A percentile compares a stretch with the other conserved stretches of the same genome.
Evolutionary conservation across 139 green algal species (phyloP).

Genomic region (Closterium sp.): DNA sequence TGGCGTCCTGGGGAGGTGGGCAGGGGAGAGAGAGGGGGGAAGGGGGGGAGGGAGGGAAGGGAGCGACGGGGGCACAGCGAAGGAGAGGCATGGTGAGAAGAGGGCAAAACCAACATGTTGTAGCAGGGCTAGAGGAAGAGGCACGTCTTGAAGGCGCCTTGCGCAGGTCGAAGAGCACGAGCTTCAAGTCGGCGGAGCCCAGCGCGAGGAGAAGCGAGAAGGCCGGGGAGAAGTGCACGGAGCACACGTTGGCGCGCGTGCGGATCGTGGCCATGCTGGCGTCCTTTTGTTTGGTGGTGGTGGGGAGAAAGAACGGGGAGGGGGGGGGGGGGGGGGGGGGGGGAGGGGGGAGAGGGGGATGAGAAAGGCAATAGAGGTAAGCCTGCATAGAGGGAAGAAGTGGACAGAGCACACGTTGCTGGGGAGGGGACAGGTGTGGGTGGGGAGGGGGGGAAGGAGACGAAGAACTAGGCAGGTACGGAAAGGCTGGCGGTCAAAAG

Average conservation of each 20-base stretch:
- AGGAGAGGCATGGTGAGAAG: neutral
- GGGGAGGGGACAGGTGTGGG: too few species aligned
- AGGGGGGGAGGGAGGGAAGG: neutral
- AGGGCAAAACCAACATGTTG: too few species aligned
- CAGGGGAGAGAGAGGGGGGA: neutral
- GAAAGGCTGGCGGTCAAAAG: neutral
- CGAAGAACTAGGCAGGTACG: neutral
- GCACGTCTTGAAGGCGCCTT: conserved; percentile 29
- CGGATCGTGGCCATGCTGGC: neutral
- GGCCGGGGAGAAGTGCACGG: conserved; percentile 68
- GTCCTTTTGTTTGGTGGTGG: neutral
- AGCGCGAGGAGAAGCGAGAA: conserved; percentile 71
- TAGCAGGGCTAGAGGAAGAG: conserved; percentile 56
- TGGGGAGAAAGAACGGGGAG: neutral
- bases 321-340: neutral
- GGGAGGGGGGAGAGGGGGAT: neutral
- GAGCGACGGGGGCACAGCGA: neutral
- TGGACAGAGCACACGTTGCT: too few species aligned
- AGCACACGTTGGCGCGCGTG: conserved; percentile 66
- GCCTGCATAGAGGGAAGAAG: too few species aligned
- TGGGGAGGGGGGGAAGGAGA: too few species aligned
- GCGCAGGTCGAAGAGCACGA: conserved; percentile 61
- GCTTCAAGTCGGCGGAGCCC: conserved; percentile 71
- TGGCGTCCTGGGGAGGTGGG: neutral
- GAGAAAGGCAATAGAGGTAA: neutral